Evolutionary conservation across 2,329 filamentous ascomycete species (phyloP).

Genomic region (Talaromyces sp.): DNA sequence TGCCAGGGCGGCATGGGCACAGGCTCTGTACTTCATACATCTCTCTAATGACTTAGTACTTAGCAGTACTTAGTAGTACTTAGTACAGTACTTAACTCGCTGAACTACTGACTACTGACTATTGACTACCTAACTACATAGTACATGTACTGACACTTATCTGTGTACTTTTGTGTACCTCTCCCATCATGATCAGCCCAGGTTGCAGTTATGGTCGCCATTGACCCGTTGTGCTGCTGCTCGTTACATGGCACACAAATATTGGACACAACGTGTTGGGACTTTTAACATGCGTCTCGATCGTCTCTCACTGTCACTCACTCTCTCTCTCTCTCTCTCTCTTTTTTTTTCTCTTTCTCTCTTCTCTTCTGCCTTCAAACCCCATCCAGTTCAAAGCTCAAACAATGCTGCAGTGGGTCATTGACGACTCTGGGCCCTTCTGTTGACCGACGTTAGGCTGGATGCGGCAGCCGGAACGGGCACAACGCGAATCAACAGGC

Average conservation of each 20-base stretch:
- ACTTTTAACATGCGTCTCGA: not conserved
- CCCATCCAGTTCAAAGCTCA: not conserved
- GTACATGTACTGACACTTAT: not conserved
- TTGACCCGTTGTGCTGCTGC: not conserved
- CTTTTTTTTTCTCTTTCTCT: too few relatives aligned
- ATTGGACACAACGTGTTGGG: too few relatives aligned
- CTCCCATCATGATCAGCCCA: not conserved
- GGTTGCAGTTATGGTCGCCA: not conserved
- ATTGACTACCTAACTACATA: not conserved
- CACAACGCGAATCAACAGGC: conserved; percentile 19
- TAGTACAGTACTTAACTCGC: too few relatives aligned
- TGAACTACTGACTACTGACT: not conserved
- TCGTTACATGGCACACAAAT: not conserved
- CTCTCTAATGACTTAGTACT: too few relatives aligned
- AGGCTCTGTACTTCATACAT: not conserved
- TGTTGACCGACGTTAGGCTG: conserved; percentile 27
- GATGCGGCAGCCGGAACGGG: conserved; percentile 34
- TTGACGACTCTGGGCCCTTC: conserved; percentile 2
- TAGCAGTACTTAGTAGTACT: too few relatives aligned
- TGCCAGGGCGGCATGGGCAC: not conserved
- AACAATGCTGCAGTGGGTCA: not conserved
- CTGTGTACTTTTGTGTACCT: not conserved
- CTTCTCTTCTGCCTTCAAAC: not conserved
- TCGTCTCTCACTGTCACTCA: too few relatives aligned
- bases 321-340: too few relatives aligned